Evolutionary conservation across 768 basidiomycete genomes (phyloP).

Genomic region (Termitomyces bulborhizus): DNA sequence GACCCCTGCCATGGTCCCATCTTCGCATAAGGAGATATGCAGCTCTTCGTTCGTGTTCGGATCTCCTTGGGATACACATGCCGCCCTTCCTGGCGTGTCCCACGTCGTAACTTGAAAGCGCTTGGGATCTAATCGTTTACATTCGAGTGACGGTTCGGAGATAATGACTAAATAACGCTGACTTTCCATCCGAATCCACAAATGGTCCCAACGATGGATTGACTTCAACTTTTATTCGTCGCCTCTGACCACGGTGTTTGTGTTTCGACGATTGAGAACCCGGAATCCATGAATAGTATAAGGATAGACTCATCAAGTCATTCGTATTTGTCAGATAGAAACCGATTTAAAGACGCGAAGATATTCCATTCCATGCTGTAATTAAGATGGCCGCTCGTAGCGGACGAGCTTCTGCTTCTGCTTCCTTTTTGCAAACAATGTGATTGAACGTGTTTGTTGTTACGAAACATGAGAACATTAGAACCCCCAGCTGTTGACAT

Average conservation of each 20-base stretch:
- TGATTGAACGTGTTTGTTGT: background rate
- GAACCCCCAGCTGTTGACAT: conserved; percentile 6
- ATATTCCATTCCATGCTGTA: background rate
- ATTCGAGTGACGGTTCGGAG: no score
- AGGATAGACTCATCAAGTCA: no score
- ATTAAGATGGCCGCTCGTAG: background rate
- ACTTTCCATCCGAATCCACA: no score
- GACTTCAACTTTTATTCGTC: no score
- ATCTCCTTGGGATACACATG: background rate
- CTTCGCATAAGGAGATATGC: no score
- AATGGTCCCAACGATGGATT: no score
- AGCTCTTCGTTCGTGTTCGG: background rate
- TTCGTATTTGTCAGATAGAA: background rate
- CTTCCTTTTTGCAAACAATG: background rate
- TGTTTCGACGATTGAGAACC: conserved; percentile 1
- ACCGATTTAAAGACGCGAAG: background rate
- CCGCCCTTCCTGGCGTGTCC: background rate
- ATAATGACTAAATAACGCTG: no score
- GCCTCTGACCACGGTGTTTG: conserved; percentile 1
- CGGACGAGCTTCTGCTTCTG: background rate
- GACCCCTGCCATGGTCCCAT: background rate
- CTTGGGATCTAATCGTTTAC: no score
- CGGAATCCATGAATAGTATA: background rate
- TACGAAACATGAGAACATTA: background rate
- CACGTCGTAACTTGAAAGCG: no score